Conservation (phyloP, 495 filamentous ascomycete species). For the Tuber calosporum region DNA sequence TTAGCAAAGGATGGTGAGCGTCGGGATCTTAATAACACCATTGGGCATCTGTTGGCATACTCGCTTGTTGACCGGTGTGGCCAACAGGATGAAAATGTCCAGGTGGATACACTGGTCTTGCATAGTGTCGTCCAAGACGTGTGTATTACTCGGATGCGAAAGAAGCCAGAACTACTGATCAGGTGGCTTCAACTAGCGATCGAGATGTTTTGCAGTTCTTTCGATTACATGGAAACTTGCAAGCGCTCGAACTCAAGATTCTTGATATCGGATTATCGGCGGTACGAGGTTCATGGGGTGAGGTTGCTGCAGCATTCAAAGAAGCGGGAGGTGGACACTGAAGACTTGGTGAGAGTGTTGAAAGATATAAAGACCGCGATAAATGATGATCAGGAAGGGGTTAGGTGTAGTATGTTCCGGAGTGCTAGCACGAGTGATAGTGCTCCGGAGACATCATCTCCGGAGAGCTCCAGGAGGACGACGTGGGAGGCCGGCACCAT, state of each 20-base stretch:
- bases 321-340: constrained; percentile 18
- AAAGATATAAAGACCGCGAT: constrained; percentile 22
- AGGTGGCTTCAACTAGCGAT: constrained; percentile 58
- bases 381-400: constrained; percentile 21
- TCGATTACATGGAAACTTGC: constrained; percentile 54
- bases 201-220: constrained; percentile 56
- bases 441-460: constrained; percentile 28
- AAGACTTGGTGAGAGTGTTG: constrained; percentile 23
- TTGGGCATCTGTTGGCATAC: constrained; percentile 46
- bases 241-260: constrained; percentile 51
- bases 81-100: constrained; percentile 54
- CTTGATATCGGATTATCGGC: constrained; percentile 63
- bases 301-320: constrained; percentile 30
- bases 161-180: constrained; percentile 50
- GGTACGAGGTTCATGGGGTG: constrained; percentile 60
- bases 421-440: constrained; percentile 29
- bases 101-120: constrained; percentile 58
- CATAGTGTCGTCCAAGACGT: constrained; percentile 76
- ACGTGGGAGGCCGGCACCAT: constrained; percentile 17
- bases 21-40: constrained; percentile 53
- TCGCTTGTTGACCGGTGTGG: constrained; percentile 44
- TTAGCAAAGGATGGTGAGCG: constrained; percentile 43
- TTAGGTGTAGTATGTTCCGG: constrained; percentile 26
- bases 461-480: constrained; percentile 25
- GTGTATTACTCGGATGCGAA: constrained; percentile 60